Base-by-base conservation (phyloP, 2,329 filamentous ascomycete genomes). In the Penicillium expansum region DNA sequence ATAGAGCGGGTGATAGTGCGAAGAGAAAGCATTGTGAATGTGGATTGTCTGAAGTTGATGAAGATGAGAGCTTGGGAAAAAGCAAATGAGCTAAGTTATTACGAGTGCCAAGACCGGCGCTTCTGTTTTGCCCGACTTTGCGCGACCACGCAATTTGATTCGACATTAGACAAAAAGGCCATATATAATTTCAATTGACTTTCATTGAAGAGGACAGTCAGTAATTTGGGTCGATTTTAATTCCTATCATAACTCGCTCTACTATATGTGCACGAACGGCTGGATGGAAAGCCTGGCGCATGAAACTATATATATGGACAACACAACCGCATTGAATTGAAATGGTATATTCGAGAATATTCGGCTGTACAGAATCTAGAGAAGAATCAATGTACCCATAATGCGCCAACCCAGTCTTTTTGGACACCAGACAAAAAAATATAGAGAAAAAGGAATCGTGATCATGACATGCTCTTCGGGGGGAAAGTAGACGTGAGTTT, bases 401-500 rank as follows among this genome's bases (percentile, higher is more conserved):
- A 62, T 66, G 56, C 63, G 58, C 60, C 55, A 58, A 57, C 54
- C 53, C 43, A 60, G 47, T 55, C 62, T 60, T 58, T 58, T 62
- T 52, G 43, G 44, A 48, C 56, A 59, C 42, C 48, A 35, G 43
- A 59, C 54, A 63, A 51, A 16, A 37, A 27, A 48, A 64, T 18
- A 44, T 27, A 56, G 48, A 57, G 60, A 53, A 59, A 45, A 45
- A 55, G 41, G 53, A 58, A 58, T 44, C 54, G 49, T 55, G 52
- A 64, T 78, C 69, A 80, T 62, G 78, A 78, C 53, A 77, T 68
- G 35, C 82, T 82, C 65, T 83, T 86, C 3, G 91, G 91, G 20
- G 92, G 93, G 69, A 96, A 96, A 59, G 81, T 88, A 24, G 89
- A 88, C n/a, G 85, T 77, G 67, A 86, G 83, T 60, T 86, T 81